A percentile compares a stretch with the other conserved stretches of the same genome.
phyloP scores from a whole-genome alignment of 129 eudicot species.

The Chrysanthemum makinoi region DNA sequence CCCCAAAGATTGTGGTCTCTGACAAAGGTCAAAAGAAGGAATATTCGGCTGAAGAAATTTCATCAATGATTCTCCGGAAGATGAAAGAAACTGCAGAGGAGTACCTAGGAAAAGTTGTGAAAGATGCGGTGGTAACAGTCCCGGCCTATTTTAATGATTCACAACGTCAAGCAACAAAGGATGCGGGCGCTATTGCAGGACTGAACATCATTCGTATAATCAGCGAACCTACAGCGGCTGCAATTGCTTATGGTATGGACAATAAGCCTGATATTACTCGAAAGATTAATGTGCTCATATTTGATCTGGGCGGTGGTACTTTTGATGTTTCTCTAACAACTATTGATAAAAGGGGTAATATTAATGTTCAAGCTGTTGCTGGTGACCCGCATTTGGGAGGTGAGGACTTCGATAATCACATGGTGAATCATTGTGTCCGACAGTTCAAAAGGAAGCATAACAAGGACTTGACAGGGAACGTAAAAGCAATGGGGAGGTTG shows the following conservation, averaged over 20 bases:
- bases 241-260: neutral
- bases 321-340: neutral
- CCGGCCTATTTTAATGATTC: neutral
- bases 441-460: neutral
- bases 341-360: neutral
- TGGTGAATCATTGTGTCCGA: neutral
- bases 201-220: neutral
- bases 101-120: neutral
- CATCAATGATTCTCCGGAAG: neutral
- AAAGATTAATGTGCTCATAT: neutral
- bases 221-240: neutral
- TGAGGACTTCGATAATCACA: neutral
- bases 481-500: neutral
- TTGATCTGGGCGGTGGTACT: neutral
- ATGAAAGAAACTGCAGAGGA: neutral
- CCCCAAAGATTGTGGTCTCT: neutral
- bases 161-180: neutral
- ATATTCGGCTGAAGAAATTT: neutral
- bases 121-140: neutral
- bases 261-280: neutral
- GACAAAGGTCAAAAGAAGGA: neutral
- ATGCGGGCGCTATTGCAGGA: neutral
- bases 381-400: conserved; percentile 1
- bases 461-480: neutral
- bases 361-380: neutral